phyloP scores from a whole-genome alignment of 2,329 filamentous ascomycete species.

The Fusarium caatingaense region DNA sequence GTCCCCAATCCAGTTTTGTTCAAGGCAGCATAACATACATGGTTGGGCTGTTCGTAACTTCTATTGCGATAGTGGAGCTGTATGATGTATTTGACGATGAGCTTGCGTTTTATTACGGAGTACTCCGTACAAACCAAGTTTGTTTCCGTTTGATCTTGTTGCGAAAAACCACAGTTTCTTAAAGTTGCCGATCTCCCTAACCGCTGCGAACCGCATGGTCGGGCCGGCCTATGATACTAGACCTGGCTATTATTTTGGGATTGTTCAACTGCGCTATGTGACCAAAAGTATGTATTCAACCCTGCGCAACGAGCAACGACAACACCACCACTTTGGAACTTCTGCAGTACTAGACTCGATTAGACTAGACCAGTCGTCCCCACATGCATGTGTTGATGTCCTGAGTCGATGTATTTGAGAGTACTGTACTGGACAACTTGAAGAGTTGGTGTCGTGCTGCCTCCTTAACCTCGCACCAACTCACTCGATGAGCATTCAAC shows the following conservation, averaged over 20 bases:
- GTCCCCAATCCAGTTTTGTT: slow-evolving; percentile 37
- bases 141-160: slow-evolving; percentile 9
- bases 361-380: slow-evolving; percentile 33
- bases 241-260: slow-evolving; percentile 32
- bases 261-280: slow-evolving; percentile 25
- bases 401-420: slow-evolving; percentile 5
- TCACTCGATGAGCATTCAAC: slow-evolving; percentile 3
- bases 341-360: slow-evolving; percentile 22
- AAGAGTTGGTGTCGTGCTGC: slow-evolving; percentile 27
- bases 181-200: slow-evolving; percentile 36
- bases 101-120: slow-evolving; percentile 6
- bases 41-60: background rate
- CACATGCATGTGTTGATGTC: slow-evolving; percentile 17
- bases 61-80: slow-evolving; percentile 1
- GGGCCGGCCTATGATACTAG: slow-evolving; percentile 43
- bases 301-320: slow-evolving; percentile 35
- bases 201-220: slow-evolving; percentile 31
- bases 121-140: slow-evolving; percentile 15
- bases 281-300: slow-evolving; percentile 31
- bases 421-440: slow-evolving; percentile 11
- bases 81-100: slow-evolving; percentile 20
- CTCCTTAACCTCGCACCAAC: slow-evolving; percentile 14
- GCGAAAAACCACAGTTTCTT: slow-evolving; percentile 15
- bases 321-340: slow-evolving; percentile 12
- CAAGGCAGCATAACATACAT: slow-evolving; percentile 5